Conservation (phyloP, 108 stramenopile genomes). For the Skeletonema potamos region DNA sequence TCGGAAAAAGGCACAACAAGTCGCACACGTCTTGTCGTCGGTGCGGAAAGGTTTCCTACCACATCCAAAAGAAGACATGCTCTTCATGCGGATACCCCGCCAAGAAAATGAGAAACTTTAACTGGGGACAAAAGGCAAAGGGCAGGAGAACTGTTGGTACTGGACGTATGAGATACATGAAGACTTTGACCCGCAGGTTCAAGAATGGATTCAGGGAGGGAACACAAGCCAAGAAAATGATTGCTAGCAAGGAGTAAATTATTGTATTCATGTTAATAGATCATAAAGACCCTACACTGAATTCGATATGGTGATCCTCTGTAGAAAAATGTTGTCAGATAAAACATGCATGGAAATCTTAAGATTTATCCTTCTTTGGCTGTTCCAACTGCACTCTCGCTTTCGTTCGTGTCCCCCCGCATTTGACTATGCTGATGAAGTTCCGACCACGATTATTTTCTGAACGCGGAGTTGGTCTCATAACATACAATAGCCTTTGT, state of each 20-base stretch:
- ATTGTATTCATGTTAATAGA: slow-evolving; percentile 6
- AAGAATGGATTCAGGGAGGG: slow-evolving; percentile 99
- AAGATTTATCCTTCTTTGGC: too few relatives aligned
- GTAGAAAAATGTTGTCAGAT: not conserved
- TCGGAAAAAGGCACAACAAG: slow-evolving; percentile 99
- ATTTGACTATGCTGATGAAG: too few relatives aligned
- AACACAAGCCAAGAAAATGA: slow-evolving; percentile 91
- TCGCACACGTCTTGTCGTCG: slow-evolving; percentile 99
- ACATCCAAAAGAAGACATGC: slow-evolving; percentile 99
- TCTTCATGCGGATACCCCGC: slow-evolving; percentile 98
- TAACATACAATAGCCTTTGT: too few relatives aligned
- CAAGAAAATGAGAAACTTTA: slow-evolving; percentile 96
- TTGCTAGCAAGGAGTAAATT: slow-evolving; percentile 58
- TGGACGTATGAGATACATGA: slow-evolving; percentile 99
- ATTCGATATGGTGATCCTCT: not conserved
- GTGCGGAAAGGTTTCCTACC: slow-evolving; percentile 97
- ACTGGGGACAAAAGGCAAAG: slow-evolving; percentile 98
- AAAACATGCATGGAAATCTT: not conserved
- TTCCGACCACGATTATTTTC: too few relatives aligned
- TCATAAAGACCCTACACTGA: not conserved
- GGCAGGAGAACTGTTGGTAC: slow-evolving; percentile 96
- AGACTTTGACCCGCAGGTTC: slow-evolving; percentile 97
- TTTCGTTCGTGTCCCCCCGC: too few relatives aligned
- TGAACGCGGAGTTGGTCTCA: too few relatives aligned
- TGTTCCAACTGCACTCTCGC: too few relatives aligned